Evolutionary conservation across 148 eudicot species (phyloP).

Genomic region (Rhododendron mucronatum): DNA sequence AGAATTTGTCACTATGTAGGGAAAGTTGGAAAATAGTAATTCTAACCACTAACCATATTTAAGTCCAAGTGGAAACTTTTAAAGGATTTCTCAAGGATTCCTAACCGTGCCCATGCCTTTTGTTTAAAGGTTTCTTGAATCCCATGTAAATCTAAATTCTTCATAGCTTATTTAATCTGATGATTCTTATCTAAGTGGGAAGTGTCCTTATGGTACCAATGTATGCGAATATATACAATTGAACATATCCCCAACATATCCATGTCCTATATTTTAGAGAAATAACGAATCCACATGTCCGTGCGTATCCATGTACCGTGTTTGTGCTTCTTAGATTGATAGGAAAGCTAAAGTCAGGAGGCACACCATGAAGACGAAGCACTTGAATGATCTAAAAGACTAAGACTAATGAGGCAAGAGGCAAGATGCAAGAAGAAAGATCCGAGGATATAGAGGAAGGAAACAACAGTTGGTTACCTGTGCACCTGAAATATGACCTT

Average conservation of each 20-base stretch:
- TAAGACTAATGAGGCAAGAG: not conserved
- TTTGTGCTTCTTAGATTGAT: not conserved
- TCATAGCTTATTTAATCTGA: not conserved
- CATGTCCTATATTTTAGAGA: not conserved
- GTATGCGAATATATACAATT: no score
- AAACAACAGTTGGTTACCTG: constrained; percentile 45
- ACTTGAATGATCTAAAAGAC: not conserved
- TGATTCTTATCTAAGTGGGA: not conserved
- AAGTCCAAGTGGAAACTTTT: not conserved
- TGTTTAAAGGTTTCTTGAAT: no score
- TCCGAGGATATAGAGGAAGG: not conserved
- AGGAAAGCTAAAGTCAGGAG: not conserved
- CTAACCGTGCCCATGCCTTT: not conserved
- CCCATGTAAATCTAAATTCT: not conserved
- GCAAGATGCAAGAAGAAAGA: not conserved
- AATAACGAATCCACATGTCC: not conserved
- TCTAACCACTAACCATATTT: not conserved
- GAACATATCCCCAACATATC: not conserved
- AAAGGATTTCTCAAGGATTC: not conserved
- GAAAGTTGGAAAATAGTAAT: not conserved
- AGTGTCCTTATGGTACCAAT: not conserved
- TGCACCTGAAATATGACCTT: constrained; percentile 99
- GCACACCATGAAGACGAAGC: not conserved
- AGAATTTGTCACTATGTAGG: not conserved
- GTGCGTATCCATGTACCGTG: not conserved